Evolutionary conservation across 148 eudicot genomes (phyloP).

Genomic region (Diospyros lotus): DNA sequence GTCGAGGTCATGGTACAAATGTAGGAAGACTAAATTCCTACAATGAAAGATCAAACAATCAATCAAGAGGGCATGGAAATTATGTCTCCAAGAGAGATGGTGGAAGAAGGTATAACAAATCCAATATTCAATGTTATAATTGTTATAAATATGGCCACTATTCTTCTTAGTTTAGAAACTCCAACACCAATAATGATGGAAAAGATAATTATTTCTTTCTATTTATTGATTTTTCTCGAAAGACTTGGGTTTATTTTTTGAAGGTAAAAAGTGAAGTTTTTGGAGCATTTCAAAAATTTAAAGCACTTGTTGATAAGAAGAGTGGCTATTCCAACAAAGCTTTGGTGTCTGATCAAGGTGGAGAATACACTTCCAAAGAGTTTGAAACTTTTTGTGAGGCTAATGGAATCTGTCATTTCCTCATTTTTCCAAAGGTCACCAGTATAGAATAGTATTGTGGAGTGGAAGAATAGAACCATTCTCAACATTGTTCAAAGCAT

Average conservation of each 20-base stretch:
- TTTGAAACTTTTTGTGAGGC: not conserved
- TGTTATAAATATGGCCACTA: constrained; percentile 8
- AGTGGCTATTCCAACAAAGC: not conserved
- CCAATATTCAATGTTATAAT: constrained; percentile 8
- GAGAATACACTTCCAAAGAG: not conserved
- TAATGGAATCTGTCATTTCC: not conserved
- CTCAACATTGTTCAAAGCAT: too few species aligned
- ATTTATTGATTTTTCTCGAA: not conserved
- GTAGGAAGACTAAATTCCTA: not conserved
- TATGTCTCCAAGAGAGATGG: not conserved
- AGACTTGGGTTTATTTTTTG: not conserved
- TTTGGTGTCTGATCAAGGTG: not conserved
- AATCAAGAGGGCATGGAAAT: not conserved
- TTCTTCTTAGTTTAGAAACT: not conserved
- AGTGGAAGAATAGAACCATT: too few species aligned
- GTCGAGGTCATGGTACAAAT: not conserved
- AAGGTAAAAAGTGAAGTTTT: not conserved
- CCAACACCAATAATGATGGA: not conserved
- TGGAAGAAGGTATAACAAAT: constrained; percentile 6
- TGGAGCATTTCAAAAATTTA: not conserved
- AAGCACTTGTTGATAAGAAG: not conserved
- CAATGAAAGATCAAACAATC: not conserved
- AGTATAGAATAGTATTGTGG: too few species aligned
- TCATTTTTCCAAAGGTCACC: too few species aligned
- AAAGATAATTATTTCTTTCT: not conserved